Evolutionary conservation across 495 filamentous ascomycete species (phyloP), one percentile per base, ranked within the genome.

Genomic region (Talaromyces stipitatus): DNA sequence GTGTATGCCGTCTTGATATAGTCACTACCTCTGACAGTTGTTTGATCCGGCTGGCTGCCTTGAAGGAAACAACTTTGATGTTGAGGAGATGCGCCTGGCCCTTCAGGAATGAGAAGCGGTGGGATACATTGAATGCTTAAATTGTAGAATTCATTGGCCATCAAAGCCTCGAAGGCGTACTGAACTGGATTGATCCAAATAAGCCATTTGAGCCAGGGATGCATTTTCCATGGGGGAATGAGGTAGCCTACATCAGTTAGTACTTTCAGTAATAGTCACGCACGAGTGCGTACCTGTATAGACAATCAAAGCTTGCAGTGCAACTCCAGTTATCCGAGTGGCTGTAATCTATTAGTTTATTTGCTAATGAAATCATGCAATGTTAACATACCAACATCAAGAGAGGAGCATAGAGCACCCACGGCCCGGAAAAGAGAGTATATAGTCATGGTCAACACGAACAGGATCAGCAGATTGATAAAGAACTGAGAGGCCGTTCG

Each of bases 401-500:
- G 75, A 4, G 82, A 83, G 4, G 74, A 69, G 28, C 80, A 83
- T 23, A 87, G 60, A 1, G 88, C 75, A 0, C 88, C 89, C 23
- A 92, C 70, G 27, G 86, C 76, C 48, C 91, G 78, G 72, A 94
- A 95, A 61, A 94, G 85, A 0, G 89, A 81, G 57, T 87, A 91
- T 77, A 89, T 88, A 0, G 81, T 82, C 78, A 94, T 82, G 0
- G 88, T 91, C 2, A 87, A 66, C 1, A 72, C 69, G 54, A 75
- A 77, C 18, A 75, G 68, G 56, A 90, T 80, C 2, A 92, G 69
- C 3, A 88, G 66, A 41, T 77, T 82, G 59, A 92, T 95, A 68
- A 96, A 95, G 71, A 95, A 96, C 55, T 92, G 87, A 2, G 86
- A 89, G 4, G 89, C 71, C 1, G 85, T 85, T 24, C 83, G 72